These are phyloP conservation scores for Allomyces javanicus DNA, from an alignment of 192 early-diverging fungal species.

Conservation along the genomic window DNA sequence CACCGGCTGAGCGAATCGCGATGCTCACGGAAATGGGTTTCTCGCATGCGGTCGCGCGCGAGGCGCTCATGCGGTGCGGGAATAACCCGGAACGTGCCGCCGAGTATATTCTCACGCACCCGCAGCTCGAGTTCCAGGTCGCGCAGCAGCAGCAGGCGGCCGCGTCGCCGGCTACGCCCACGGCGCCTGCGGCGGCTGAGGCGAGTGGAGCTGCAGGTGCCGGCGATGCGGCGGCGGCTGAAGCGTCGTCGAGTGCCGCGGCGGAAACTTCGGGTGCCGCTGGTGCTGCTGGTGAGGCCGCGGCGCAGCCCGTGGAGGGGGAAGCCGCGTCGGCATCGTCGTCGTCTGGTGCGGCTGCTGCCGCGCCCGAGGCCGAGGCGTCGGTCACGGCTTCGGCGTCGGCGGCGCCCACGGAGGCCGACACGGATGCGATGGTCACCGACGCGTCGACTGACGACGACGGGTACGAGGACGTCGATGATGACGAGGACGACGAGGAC, in stretches of 20 bases:
- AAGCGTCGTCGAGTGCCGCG: conserved; percentile 7
- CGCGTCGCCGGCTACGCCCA: conserved; percentile 8
- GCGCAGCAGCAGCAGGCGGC: neutral
- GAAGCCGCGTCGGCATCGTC: conserved; percentile 5
- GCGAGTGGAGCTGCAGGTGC: too few relatives aligned
- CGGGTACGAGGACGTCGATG: conserved; percentile 7
- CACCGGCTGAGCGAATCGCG: conserved; percentile 43
- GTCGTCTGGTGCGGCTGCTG: conserved; percentile 7
- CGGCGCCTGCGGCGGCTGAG: conserved; percentile 11
- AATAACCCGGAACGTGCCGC: conserved; percentile 63
- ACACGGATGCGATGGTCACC: conserved; percentile 15
- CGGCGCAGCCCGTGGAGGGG: conserved; percentile 3
- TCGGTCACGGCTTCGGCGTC: conserved; percentile 1
- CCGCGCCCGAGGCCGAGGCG: conserved; percentile 1
- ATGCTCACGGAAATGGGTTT: conserved; percentile 79
- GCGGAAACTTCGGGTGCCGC: conserved; percentile 13
- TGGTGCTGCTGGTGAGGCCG: neutral
- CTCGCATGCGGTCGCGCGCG: conserved; percentile 48
- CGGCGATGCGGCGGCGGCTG: conserved; percentile 14
- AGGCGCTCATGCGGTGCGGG: conserved; percentile 51
- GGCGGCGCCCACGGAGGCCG: conserved; percentile 17
- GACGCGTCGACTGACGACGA: conserved; percentile 5
- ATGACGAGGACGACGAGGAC: conserved; percentile 12
- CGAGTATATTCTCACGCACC: conserved; percentile 64
- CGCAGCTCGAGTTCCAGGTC: conserved; percentile 18